These are phyloP conservation scores for Trametes polyzona DNA, from an alignment of 1,284 basidiomycete genomes.

Conservation along the genomic window DNA sequence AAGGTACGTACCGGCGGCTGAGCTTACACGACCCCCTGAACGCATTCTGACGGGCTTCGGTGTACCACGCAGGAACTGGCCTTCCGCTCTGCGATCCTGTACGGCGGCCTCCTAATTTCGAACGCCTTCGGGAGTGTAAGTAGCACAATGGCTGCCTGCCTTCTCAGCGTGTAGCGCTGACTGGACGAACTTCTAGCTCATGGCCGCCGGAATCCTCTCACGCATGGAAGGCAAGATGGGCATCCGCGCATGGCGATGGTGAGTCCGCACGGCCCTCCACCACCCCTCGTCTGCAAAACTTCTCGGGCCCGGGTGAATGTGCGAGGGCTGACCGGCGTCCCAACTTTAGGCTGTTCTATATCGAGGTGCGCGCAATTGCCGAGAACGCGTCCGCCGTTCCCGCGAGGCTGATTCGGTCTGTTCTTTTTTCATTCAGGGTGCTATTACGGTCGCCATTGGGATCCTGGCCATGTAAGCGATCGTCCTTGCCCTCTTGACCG, in stretches of 20 bases:
- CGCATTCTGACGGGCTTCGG: not conserved
- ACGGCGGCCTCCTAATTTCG: conserved; percentile 68
- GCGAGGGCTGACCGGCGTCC: too few relatives aligned
- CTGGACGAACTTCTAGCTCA: conserved; percentile 44
- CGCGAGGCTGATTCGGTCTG: conserved; percentile 1
- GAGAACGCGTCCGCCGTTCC: not conserved
- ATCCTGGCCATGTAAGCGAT: conserved; percentile 55
- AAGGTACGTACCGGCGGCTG: conserved; percentile 44
- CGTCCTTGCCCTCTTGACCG: not conserved
- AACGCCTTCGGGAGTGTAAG: conserved; percentile 77
- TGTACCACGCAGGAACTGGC: conserved; percentile 62
- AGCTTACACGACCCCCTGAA: not conserved
- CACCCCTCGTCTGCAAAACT: not conserved
- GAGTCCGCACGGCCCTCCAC: conserved; percentile 15
- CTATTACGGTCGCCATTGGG: conserved; percentile 59
- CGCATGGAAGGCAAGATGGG: conserved; percentile 71
- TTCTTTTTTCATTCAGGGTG: conserved; percentile 45
- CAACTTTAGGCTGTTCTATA: conserved; percentile 57
- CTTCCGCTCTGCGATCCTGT: conserved; percentile 72
- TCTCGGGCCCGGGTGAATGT: not conserved
- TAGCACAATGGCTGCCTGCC: not conserved
- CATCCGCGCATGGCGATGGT: conserved; percentile 76
- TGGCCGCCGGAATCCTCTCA: conserved; percentile 71
- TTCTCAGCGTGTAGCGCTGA: not conserved
- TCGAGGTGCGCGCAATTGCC: conserved; percentile 49